Base-by-base conservation (phyloP, 139 green algal species). In the Coccomyxa sp. region DNA sequence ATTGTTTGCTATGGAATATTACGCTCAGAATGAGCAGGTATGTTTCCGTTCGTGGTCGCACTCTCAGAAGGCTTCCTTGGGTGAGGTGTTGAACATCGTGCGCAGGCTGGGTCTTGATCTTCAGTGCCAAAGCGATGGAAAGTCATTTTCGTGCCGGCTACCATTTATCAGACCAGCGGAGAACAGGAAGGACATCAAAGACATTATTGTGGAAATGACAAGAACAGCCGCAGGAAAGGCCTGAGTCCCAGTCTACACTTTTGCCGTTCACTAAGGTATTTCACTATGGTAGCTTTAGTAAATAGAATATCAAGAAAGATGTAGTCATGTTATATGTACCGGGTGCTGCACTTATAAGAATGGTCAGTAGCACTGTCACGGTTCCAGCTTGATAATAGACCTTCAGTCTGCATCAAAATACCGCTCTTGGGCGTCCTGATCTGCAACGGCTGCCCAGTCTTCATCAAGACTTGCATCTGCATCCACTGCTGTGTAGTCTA, bases 171-270 rank as follows among this genome's bases (percentile, higher is more conserved):
- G 86, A 66, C 85, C 89, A 23, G 90, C 88, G 17, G 84, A 89
- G 16, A 88, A 93, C 79, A 88, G 92, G 79, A 94, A 92, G 79
- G 83, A 77, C 3, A 81, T 96, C n/a, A 95, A 94, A 83, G 86
- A 92, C 17, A 81, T 88, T 28, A 93, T 96, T 51, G 92, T 96
- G 75, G 90, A 92, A 68, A 93, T 95, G 92, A 94, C 92, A 60
- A 63, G 74, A 85, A 38, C 45, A 23, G 0, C 32, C 13, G 58
- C 81, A 58, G 67, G 45, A 60, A 25, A 81, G 31, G 25, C 59
- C 32, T 66, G 9, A 83, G 15, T 32, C 45, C 0, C 76, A 17
- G 38, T 76, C 14, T 27, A 51, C n/a, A 57, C 3, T 51, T 51
- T 3, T 79, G 75, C 16, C 75, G 1, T 31, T 13, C 3, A 51